phyloP scores from a whole-genome alignment of 345 rosid species.

The Trapa incisa region DNA sequence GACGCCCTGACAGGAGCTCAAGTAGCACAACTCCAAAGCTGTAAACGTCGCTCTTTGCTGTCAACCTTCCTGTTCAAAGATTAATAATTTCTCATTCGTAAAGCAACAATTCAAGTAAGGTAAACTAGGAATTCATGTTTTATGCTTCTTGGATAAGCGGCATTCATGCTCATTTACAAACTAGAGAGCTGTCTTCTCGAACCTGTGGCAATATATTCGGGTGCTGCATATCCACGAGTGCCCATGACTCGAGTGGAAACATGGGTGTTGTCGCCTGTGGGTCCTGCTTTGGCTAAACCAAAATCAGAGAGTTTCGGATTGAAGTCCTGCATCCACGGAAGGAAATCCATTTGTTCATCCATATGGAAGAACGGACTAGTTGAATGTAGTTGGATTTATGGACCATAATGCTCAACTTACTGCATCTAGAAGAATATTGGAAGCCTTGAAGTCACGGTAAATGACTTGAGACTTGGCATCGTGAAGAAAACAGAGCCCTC shows the following conservation, averaged over 20 bases:
- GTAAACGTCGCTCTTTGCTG: slow-evolving; percentile 86
- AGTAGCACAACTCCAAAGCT: slow-evolving; percentile 90
- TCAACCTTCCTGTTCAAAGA: slow-evolving; percentile 58
- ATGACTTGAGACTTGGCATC: slow-evolving; percentile 82
- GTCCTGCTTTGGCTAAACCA: slow-evolving; percentile 95
- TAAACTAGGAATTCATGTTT: too few species aligned
- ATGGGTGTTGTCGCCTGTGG: slow-evolving; percentile 88
- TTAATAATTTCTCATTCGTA: background rate
- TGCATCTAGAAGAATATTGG: slow-evolving; percentile 72
- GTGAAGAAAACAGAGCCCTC: slow-evolving; percentile 85
- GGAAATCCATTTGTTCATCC: slow-evolving; percentile 4
- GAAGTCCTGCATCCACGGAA: slow-evolving; percentile 45
- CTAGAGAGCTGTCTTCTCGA: slow-evolving; percentile 5
- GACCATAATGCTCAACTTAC: slow-evolving; percentile 22
- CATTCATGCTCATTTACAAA: background rate
- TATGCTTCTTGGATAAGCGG: too few species aligned
- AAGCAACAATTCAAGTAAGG: background rate
- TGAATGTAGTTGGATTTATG: background rate
- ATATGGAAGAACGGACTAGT: background rate
- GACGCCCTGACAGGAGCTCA: slow-evolving; percentile 72
- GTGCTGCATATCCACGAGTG: slow-evolving; percentile 91
- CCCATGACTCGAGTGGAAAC: slow-evolving; percentile 96
- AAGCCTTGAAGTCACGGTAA: slow-evolving; percentile 81
- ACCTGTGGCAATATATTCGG: slow-evolving; percentile 97
- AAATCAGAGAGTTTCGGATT: slow-evolving; percentile 85